phyloP scores from a whole-genome alignment of 2,329 filamentous ascomycete genomes.

The Claviceps humidiphila region DNA sequence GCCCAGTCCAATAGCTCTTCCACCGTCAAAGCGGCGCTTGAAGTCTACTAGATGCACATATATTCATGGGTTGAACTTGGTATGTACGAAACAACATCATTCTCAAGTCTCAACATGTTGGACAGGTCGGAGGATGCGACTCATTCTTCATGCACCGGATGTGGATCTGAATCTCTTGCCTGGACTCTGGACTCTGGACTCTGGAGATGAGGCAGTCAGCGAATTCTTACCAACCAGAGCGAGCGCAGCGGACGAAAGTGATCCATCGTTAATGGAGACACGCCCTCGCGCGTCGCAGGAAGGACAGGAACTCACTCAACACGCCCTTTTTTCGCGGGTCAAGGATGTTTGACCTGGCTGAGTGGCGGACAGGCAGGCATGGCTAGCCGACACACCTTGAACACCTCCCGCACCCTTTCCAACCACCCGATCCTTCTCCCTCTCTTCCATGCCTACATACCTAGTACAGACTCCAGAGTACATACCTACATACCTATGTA shows the following conservation, averaged over 20 bases:
- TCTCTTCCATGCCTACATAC: slow-evolving; percentile 14
- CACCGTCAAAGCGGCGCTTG: background rate
- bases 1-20: background rate
- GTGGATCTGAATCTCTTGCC: background rate
- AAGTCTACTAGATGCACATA: background rate
- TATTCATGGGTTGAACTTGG: background rate
- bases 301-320: background rate
- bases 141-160: background rate
- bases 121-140: background rate
- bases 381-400: background rate
- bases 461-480: no score
- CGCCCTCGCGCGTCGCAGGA: background rate
- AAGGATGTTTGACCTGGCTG: background rate
- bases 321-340: background rate
- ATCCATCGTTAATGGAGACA: background rate
- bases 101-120: background rate
- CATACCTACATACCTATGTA: no score
- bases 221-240: background rate
- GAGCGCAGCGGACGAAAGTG: background rate
- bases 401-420: slow-evolving; percentile 12
- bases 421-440: slow-evolving; percentile 16
- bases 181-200: background rate
- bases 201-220: background rate
- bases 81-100: background rate
- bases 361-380: background rate